Percentiles rank a stretch among this genome's conserved stretches.
These are phyloP conservation scores for Begonia loranthoides DNA, from an alignment of 306 rosid species.

Conservation along the genomic window DNA sequence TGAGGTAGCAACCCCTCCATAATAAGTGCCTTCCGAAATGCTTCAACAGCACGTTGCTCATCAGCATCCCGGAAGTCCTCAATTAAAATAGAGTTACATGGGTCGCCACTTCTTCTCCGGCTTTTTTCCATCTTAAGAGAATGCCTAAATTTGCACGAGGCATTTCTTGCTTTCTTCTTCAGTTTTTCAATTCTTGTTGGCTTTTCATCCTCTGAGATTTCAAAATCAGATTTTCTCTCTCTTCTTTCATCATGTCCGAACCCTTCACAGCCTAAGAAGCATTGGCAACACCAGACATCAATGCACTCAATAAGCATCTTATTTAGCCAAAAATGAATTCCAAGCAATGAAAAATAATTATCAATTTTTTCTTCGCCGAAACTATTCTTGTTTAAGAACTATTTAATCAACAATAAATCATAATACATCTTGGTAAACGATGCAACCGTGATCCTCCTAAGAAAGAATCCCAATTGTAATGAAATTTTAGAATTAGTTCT, in stretches of 20 bases:
- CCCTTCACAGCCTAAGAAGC: conserved; percentile 62
- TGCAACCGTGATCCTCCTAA: too few species aligned
- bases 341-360: background rate
- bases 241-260: conserved; percentile 49
- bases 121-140: conserved; percentile 51
- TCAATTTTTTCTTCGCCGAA: too few species aligned
- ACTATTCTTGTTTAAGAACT: too few species aligned
- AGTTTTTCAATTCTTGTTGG: conserved; percentile 51
- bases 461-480: too few species aligned
- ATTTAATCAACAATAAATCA: too few species aligned
- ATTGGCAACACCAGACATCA: too few species aligned
- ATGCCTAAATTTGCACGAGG: conserved; percentile 71
- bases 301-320: too few species aligned
- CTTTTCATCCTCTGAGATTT: conserved; percentile 69
- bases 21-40: conserved; percentile 57
- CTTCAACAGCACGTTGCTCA: conserved; percentile 65
- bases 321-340: background rate
- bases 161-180: conserved; percentile 74
- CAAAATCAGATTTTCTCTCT: conserved; percentile 64
- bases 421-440: too few species aligned
- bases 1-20: conserved; percentile 54
- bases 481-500: too few species aligned
- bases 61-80: conserved; percentile 78
- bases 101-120: conserved; percentile 27
- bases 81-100: conserved; percentile 40